These are phyloP conservation scores for Cenococcum geophilum DNA, from an alignment of 495 filamentous ascomycete species.

Conservation along the genomic window DNA sequence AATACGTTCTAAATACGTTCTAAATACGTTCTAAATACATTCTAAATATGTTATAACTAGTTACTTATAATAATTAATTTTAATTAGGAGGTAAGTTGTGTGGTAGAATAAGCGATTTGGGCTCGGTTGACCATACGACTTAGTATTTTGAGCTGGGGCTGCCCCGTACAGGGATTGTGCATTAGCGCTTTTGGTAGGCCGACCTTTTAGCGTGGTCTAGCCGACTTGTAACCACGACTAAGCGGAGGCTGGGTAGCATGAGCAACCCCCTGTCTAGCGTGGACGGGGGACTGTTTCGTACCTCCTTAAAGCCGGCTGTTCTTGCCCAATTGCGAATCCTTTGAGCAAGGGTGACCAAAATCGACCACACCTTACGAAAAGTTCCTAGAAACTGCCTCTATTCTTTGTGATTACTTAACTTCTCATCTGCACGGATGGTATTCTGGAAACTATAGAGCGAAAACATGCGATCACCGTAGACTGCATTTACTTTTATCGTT, in stretches of 20 bases:
- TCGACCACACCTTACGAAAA: constrained; percentile 18
- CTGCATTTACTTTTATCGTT: constrained; percentile 13
- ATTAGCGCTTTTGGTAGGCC: too few species aligned
- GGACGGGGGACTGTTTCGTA: constrained; percentile 6
- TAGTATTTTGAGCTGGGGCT: too few species aligned
- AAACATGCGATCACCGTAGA: constrained; percentile 9
- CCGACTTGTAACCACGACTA: too few species aligned
- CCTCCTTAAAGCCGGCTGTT: constrained; percentile 12
- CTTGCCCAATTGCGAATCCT: constrained; percentile 16
- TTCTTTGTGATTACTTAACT: constrained; percentile 14
- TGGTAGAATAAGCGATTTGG: too few species aligned
- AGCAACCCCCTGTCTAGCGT: constrained; percentile 8
- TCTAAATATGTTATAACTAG: too few species aligned
- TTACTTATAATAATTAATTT: too few species aligned
- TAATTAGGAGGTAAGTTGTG: too few species aligned
- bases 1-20: too few species aligned
- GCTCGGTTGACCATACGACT: too few species aligned
- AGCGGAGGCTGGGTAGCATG: constrained; percentile 11
- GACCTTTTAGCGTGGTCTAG: too few species aligned
- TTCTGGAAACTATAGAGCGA: constrained; percentile 16
- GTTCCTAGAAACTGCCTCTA: constrained; percentile 19
- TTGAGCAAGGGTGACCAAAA: constrained; percentile 16
- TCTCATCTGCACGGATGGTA: constrained; percentile 14
- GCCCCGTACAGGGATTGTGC: too few species aligned
- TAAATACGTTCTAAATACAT: too few species aligned